A percentile compares a stretch with the other conserved stretches of the same genome.
Evolutionary conservation across 352 stramenopile species (phyloP).

Genomic region (Phytopythium delawarense): DNA sequence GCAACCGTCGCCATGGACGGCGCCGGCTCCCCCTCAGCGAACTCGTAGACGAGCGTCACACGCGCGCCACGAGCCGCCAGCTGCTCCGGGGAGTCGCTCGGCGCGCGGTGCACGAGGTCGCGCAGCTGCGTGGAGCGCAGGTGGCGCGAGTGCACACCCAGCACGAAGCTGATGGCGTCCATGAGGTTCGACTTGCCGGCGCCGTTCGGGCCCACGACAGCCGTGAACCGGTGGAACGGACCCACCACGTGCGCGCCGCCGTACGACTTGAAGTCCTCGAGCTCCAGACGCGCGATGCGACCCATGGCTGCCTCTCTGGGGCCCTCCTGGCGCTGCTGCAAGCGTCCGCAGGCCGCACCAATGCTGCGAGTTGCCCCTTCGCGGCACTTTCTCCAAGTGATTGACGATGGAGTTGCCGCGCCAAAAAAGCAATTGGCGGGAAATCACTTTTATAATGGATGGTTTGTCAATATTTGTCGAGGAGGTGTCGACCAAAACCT

Average conservation of each 20-base stretch:
- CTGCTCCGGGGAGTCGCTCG: slow-evolving; percentile 40
- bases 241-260: slow-evolving; percentile 91
- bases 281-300: slow-evolving; percentile 91
- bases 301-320: slow-evolving; percentile 46
- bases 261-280: slow-evolving; percentile 99
- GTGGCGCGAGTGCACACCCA: slow-evolving; percentile 95
- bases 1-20: slow-evolving; percentile 20
- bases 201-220: slow-evolving; percentile 97
- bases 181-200: slow-evolving; percentile 93
- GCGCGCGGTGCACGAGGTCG: slow-evolving; percentile 92
- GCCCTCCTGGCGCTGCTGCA: no score
- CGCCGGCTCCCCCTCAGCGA: slow-evolving; percentile 55
- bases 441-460: no score
- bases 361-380: no score
- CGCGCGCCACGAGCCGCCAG: slow-evolving; percentile 51
- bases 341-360: no score
- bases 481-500: no score
- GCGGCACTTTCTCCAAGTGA: no score
- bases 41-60: slow-evolving; percentile 95
- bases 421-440: no score
- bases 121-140: slow-evolving; percentile 95
- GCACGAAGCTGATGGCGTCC: slow-evolving; percentile 98
- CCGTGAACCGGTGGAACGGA: slow-evolving; percentile 97
- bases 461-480: no score
- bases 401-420: no score